Evolutionary conservation across 176 grass and related monocot species (phyloP).

Genomic region (Eleusine indica): DNA sequence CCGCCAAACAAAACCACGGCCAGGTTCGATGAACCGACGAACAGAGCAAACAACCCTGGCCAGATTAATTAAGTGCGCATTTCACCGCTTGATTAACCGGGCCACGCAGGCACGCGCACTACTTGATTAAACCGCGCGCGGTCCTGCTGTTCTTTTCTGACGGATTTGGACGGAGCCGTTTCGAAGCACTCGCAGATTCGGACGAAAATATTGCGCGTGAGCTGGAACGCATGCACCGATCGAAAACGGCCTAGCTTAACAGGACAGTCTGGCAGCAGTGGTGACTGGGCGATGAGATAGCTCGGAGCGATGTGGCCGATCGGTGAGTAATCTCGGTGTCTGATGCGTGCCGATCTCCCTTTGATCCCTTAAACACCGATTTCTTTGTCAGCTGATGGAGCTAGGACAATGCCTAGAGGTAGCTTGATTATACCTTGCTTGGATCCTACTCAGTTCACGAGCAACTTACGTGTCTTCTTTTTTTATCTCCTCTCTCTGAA

Average conservation of each 20-base stretch:
- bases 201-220: background rate
- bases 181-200: background rate
- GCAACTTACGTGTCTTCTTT: background rate
- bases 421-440: background rate
- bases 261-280: background rate
- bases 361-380: background rate
- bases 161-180: constrained; percentile 1
- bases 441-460: background rate
- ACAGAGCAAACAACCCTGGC: background rate
- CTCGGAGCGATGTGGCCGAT: background rate
- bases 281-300: background rate
- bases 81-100: background rate
- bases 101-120: background rate
- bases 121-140: background rate
- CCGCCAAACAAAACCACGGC: background rate
- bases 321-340: background rate
- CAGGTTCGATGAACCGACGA: constrained; percentile 13
- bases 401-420: background rate
- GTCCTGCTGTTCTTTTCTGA: background rate
- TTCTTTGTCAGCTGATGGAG: background rate
- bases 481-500: background rate
- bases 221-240: background rate
- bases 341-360: background rate
- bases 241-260: background rate
- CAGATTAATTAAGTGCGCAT: background rate